Evolutionary conservation across 441 rosid species (phyloP), one percentile per base, ranked within the genome.

Genomic region (Theobroma grandiflorum): DNA sequence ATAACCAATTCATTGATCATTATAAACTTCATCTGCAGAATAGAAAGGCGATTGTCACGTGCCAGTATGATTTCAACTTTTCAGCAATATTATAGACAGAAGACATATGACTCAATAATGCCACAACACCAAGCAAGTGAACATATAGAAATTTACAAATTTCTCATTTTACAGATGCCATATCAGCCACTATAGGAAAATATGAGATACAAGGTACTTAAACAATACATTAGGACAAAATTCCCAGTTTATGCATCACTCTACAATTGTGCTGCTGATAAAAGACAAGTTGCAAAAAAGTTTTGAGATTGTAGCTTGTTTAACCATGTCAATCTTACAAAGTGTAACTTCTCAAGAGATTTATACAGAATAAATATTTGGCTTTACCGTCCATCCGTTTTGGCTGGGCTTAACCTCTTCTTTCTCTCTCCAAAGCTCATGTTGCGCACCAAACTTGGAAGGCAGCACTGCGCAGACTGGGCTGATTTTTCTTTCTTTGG

Each of bases 391-490:
- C 69, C 52, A 58, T 62, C 64, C 4, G 74, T 62, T 20, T 77
- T 38, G 3, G 52, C 58, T 38, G 85, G 43, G 69, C 82, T 85
- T 69, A 76, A 69, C 83, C 83, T 85, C 83, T 73, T 86, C 83
- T 84, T 92, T 64, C 84, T 89, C 70, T 88, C 93, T 2, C 83
- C 67, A 33, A 80, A 87, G 86, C 90, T 90, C 77, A 82, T 71
- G 82, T 86, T 87, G 53, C 88, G 78, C 63, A 82, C 88, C 82
- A 89, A 76, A 75, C 80, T 74, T 14, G 94, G 92, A 40, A 92
- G 80, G 87, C 96, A 91, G 82, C 93, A 77, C 7, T 74, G 85
- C 38, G 83, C 68, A 74, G 86, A 84, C n/a, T 52, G 75, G 22
- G 77, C 66, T 61, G 89, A 53, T 80, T 87, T 87, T 12, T 63